A percentile compares a stretch with the other conserved stretches of the same genome.
Conservation (phyloP, 2,329 filamentous ascomycete species). For the Fusarium mundagurra region DNA sequence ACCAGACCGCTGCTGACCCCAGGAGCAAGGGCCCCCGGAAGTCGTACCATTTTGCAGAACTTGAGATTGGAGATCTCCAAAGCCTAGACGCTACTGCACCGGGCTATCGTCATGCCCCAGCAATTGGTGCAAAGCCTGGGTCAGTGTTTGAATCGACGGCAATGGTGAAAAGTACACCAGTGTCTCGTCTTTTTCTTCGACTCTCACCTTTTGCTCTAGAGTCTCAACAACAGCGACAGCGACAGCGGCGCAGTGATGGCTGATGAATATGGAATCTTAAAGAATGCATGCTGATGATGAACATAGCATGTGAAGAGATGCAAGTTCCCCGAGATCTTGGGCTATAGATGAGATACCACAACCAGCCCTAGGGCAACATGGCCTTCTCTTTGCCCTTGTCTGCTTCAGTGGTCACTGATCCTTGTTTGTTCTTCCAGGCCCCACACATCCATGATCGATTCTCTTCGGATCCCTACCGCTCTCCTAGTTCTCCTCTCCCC, state of each 20-base stretch:
- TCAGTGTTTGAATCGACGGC: conserved; percentile 25
- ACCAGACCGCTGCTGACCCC: conserved; percentile 39
- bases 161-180: conserved; percentile 18
- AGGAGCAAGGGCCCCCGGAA: conserved; percentile 35
- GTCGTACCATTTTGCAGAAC: conserved; percentile 43
- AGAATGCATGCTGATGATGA: conserved; percentile 1
- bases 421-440: conserved; percentile 26
- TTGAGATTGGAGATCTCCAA: conserved; percentile 46
- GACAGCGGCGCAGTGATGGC: not conserved
- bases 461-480: conserved; percentile 34
- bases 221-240: not conserved
- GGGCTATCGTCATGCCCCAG: conserved; percentile 39
- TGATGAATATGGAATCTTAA: not conserved
- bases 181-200: conserved; percentile 29
- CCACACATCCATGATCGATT: conserved; percentile 41
- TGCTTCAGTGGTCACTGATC: conserved; percentile 35
- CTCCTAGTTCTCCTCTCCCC: conserved; percentile 21
- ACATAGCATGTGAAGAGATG: conserved; percentile 26
- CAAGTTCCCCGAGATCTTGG: conserved; percentile 18
- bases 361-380: conserved; percentile 36
- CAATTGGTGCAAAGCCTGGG: conserved; percentile 37
- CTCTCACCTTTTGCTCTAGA: not conserved
- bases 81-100: conserved; percentile 40
- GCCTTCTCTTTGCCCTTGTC: conserved; percentile 28
- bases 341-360: conserved; percentile 22